Evolutionary conservation across 192 early-diverging fungal genomes (phyloP).

Genomic region (Entomortierella beljakovae): DNA sequence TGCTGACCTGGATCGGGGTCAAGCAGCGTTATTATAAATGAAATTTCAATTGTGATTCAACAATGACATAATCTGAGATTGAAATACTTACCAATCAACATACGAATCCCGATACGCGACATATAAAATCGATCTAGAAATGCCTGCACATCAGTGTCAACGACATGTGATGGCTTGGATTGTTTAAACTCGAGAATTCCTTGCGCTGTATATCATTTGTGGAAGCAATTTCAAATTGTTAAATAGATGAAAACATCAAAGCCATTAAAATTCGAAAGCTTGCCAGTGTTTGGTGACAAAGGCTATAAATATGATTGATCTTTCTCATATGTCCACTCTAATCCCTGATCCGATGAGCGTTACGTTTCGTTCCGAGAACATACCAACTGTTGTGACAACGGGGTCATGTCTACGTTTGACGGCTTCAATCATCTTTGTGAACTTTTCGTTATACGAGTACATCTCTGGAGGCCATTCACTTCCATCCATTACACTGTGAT

Average conservation of each 20-base stretch:
- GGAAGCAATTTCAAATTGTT: not conserved
- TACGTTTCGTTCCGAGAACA: slow-evolving; percentile 13
- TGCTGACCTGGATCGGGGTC: slow-evolving; percentile 72
- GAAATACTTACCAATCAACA: slow-evolving; percentile 85
- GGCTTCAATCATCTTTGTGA: slow-evolving; percentile 89
- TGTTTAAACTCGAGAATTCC: slow-evolving; percentile 95
- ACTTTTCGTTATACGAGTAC: slow-evolving; percentile 81
- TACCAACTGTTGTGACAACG: slow-evolving; percentile 87
- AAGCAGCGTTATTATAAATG: too few relatives aligned
- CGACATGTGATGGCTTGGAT: slow-evolving; percentile 51
- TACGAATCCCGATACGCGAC: slow-evolving; percentile 98
- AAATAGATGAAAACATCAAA: not conserved
- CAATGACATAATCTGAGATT: slow-evolving; percentile 26
- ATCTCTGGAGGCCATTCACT: slow-evolving; percentile 75
- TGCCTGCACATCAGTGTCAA: slow-evolving; percentile 84
- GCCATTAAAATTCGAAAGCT: slow-evolving; percentile 38
- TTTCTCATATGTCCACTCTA: not conserved
- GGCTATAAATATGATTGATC: not conserved
- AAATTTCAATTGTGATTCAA: too few relatives aligned
- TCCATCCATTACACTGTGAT: slow-evolving; percentile 67
- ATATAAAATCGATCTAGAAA: slow-evolving; percentile 98
- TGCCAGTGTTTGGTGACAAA: slow-evolving; percentile 10
- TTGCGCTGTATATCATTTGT: slow-evolving; percentile 69
- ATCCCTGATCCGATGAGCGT: not conserved
- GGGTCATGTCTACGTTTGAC: slow-evolving; percentile 96